Evolutionary conservation across 192 early-diverging fungal species (phyloP).

Genomic region (Gamsiella multidivaricata): DNA sequence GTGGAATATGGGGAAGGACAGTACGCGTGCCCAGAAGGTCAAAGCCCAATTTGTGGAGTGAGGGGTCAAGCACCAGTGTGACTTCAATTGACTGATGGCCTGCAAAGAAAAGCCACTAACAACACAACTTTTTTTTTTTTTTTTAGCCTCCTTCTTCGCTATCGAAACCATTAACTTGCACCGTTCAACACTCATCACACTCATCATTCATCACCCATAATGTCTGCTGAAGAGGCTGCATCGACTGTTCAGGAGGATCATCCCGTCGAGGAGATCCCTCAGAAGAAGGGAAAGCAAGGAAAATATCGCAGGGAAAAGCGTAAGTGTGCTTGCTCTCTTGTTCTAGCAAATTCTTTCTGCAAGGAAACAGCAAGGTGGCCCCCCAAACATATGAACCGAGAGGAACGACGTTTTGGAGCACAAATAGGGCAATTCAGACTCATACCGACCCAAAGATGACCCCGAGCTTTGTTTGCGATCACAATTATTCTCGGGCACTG

Average conservation of each 20-base stretch:
- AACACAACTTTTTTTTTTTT: conserved; percentile 8
- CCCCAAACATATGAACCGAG: too few relatives aligned
- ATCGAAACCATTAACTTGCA: not conserved
- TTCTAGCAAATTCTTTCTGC: not conserved
- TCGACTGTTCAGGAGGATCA: conserved; percentile 35
- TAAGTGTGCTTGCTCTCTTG: conserved; percentile 24
- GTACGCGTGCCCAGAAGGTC: not conserved
- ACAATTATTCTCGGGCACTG: not conserved
- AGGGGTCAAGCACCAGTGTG: not conserved
- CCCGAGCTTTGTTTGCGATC: too few relatives aligned
- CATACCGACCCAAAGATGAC: too few relatives aligned
- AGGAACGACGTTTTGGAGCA: too few relatives aligned
- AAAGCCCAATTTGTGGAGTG: not conserved
- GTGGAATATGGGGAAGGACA: not conserved
- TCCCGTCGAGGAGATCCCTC: conserved; percentile 29
- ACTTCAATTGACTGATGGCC: not conserved
- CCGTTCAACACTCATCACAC: not conserved
- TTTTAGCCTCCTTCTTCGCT: not conserved
- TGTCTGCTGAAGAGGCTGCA: conserved; percentile 34
- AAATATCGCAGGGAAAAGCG: conserved; percentile 66
- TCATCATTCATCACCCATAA: conserved; percentile 10
- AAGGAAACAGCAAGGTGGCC: too few relatives aligned
- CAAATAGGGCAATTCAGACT: too few relatives aligned
- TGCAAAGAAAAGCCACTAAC: not conserved
- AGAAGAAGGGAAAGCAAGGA: conserved; percentile 58